Evolutionary conservation across 2,329 filamentous ascomycete genomes (phyloP), one percentile per base, ranked within the genome.

Genomic region (Incumbomyces lentus): DNA sequence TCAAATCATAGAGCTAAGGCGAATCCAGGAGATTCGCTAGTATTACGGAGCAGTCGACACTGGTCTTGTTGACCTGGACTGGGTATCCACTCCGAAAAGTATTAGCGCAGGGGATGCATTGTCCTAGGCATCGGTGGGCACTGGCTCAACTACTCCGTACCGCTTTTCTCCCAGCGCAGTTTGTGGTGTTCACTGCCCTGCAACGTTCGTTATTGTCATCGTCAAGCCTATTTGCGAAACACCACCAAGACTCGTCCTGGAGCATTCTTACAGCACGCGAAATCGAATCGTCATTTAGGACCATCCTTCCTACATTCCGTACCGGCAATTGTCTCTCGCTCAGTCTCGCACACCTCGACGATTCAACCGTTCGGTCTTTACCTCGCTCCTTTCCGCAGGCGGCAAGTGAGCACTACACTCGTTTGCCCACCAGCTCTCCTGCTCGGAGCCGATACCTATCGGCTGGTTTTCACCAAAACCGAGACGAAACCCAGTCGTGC

Each of bases 221-320:
- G 7, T 33, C 4, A 7, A 26, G 8, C 18, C 31, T 13, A 18
- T 42, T n/a, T 13, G 19, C 22, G n/a, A 32, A 18, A 32, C 17
- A 42, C 40, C 14, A 26, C 22, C 32, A 42, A 32, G 40, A 32
- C 29, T 33, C 40, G 40, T 42, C 40, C 16, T 19, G 17, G 40
- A 42, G 40, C 40, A 42, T 8, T 26, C 22, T 8, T 26, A 8
- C 8, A 26, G 22, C 22, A 26, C 22, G 8, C 22, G 22, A 26
- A 26, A 8, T 4, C 22, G 22, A 26, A 26, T 26, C 22, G 22
- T 26, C 22, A 26, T 5, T 8, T 5, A 26, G 22, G 22, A 26
- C 22, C 4, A 26, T 26, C 22, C 22, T 26, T 26, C 8, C 22
- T 26, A 8, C 22, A 26, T 26, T 26, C 22, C 22, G 22, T 26